These are phyloP conservation scores for Penicillium sp. DNA, from an alignment of 2,329 filamentous ascomycete genomes.

Conservation along the genomic window DNA sequence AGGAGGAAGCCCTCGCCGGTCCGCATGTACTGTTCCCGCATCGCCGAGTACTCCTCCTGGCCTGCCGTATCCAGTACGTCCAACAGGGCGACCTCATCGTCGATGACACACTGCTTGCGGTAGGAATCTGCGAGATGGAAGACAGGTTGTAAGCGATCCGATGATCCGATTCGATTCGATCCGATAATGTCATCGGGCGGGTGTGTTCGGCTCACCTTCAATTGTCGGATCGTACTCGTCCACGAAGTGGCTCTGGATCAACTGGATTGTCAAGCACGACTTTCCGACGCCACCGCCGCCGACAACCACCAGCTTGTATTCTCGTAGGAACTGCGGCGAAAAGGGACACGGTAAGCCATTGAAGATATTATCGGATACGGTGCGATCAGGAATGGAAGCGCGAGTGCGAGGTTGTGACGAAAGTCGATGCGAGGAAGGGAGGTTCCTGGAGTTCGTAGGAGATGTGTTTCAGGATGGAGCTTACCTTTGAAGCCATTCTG, in stretches of 20 bases:
- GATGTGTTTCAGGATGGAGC: neutral
- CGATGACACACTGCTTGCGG: constrained; percentile 98
- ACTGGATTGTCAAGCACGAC: constrained; percentile 97
- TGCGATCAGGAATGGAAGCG: neutral
- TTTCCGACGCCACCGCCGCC: constrained; percentile 98
- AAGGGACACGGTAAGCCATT: constrained; percentile 20
- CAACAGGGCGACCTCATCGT: constrained; percentile 94
- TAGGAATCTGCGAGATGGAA: constrained; percentile 70
- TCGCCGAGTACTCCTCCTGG: constrained; percentile 98
- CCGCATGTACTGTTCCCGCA: constrained; percentile 99
- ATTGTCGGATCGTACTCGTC: constrained; percentile 99
- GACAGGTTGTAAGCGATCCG: constrained; percentile 13
- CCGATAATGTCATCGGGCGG: neutral
- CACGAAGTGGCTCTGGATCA: constrained; percentile 94
- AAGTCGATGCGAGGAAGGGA: neutral
- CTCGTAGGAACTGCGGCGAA: constrained; percentile 65
- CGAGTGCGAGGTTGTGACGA: neutral
- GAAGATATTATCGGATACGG: neutral
- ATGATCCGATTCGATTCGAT: neutral
- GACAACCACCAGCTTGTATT: constrained; percentile 95
- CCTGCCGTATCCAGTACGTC: constrained; percentile 97
- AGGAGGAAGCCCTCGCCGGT: constrained; percentile 97
- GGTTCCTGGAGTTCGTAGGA: neutral
- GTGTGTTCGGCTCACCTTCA: constrained; percentile 60
- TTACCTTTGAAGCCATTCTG: constrained; percentile 27